Evolutionary conservation across 345 rosid genomes (phyloP), one percentile per base, ranked within the genome.

Genomic region (Zanthoxylum bungeanum): DNA sequence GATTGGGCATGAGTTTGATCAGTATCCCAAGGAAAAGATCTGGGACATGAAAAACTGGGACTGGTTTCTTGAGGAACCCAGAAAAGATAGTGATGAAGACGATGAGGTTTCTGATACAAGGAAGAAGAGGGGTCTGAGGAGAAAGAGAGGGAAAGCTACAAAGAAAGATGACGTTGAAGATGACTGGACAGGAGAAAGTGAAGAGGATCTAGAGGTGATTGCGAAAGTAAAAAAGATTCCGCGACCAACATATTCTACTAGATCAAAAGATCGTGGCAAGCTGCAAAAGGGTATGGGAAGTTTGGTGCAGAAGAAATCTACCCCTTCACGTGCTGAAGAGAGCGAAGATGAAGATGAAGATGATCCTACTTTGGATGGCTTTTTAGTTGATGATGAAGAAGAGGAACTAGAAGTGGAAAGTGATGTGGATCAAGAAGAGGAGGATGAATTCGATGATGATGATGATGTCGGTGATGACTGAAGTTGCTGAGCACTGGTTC

Each of bases 301-400:
- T 33, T 69, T 72, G 42, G 62, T 9, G 53, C 63, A 47, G 51
- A 62, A 75, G 66, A 62, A 75, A 76, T 65, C 46, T 47, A 10
- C 37, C 24, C 14, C 71, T 17, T 78, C 44, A 39, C 82, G 65
- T 12, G 75, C 36, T 0, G 86, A 73, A 0, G 81, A 82, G 3
- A 74, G 34, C 0, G 83, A 81, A 9, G 85, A 84, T 2, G 87
- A 81, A 9, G 85, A 84, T 2, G 87, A 80, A 19, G 89, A 82
- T 24, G 89, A 87, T 77, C 96, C 86, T 59, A 89, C 87, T 2
- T 76, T 92, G 30, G 93, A 93, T 17, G 96, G 91, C 49, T 90
- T 89, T 79, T 87, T 92, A 81, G 87, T 86, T 70, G 76, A 72
- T 28, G 93, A 88, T 60, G 83, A 82, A 36, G 80, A 85, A 50